These are phyloP conservation scores for apple (Malus domestica) DNA, from an alignment of 306 rosid genomes.

Conservation along the genomic window DNA sequence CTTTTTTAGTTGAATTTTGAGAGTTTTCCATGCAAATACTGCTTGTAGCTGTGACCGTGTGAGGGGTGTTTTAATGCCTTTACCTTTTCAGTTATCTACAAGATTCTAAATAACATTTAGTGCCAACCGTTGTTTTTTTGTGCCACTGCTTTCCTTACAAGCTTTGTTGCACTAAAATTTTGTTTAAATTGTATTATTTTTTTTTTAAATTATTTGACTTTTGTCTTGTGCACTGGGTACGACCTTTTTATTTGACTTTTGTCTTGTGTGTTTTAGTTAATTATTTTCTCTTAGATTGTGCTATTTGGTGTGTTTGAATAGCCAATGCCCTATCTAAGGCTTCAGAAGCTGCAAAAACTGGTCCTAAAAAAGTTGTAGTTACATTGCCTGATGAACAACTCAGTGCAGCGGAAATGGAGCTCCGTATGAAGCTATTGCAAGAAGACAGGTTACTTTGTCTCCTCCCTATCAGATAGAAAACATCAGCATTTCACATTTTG, in stretches of 20 bases:
- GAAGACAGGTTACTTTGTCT: conserved; percentile 61
- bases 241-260: neutral
- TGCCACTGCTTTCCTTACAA: neutral
- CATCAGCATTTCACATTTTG: neutral
- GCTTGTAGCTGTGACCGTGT: neutral
- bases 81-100: neutral
- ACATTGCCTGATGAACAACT: conserved; percentile 55
- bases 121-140: neutral
- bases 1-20: neutral
- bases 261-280: neutral
- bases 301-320: conserved; percentile 36
- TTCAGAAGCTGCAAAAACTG: conserved; percentile 44
- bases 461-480: neutral
- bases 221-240: too few relatives aligned
- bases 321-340: conserved; percentile 59
- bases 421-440: conserved; percentile 73
- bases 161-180: neutral
- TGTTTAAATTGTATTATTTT: neutral
- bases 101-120: neutral
- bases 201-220: neutral
- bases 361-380: conserved; percentile 20
- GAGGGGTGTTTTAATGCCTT: neutral
- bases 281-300: conserved; percentile 6
- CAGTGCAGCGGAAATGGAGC: conserved; percentile 63
- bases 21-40: neutral